Evolutionary conservation across 1,284 basidiomycete species (phyloP), one percentile per base, ranked within the genome.

Genomic region (Ceraceosorus guamensis): DNA sequence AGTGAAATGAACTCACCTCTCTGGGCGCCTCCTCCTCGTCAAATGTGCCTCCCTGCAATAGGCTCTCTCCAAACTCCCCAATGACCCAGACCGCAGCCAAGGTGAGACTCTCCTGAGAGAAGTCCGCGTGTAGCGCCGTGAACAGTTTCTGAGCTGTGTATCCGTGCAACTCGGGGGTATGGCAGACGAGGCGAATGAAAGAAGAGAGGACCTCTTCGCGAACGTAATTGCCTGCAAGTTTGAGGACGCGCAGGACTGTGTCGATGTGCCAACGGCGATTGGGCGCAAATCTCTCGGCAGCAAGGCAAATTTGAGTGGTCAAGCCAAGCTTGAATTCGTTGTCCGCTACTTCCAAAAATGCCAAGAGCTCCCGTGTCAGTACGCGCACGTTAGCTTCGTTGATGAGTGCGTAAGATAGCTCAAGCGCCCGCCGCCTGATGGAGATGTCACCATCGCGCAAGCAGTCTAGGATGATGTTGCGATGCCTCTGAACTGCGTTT

Each of bases 231-330:
- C 95, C 95, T 91, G 62, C 7, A 69, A 97, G 79, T 77, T 91
- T 93, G 62, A 99, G 79, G 1, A 93, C 89, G 24, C 95, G 83
- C 54, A 99, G 79, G 7, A 96, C 88, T 0, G 95, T 97, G 77
- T 98, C 95, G 61, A 99, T 97, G 76, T 99, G 95, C 95, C 95
- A 99, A 65, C 95, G 82, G 79, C 91, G 92, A 78, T 96, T 97
- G 0, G 95, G 95, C 2, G 95, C 93, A 74, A 89, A 98, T 49
- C 91, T 83, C 77, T 98, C 95, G 0, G 95, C 95, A 2, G 92
- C 93, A 24, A 97, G 80, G 65, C 87, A 91, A 60, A 99, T 93
- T 77, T 98, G 93, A 0, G 93, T 96, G 0, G 95, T 99, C 84
- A 98, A 87, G 0, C 89, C 88, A 4, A 91, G 83, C 79, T 99